Percentiles rank a stretch among this genome's conserved stretches.
Conservation (phyloP, 176 grass and related monocot species). For the Aechmea fasciata region DNA sequence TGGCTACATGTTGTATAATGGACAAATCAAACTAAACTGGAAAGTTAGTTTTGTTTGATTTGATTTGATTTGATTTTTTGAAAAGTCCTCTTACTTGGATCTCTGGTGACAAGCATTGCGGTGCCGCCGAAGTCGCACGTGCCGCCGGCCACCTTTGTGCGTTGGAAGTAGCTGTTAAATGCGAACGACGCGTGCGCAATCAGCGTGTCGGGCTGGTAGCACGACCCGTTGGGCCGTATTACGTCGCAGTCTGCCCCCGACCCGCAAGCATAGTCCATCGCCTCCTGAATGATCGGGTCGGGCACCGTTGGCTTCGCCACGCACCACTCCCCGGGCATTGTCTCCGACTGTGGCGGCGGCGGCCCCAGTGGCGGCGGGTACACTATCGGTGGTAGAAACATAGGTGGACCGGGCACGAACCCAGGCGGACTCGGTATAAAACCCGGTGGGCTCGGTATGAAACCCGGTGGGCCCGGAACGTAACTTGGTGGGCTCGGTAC, state of each 20-base stretch:
- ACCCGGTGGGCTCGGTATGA: slow-evolving; percentile 12
- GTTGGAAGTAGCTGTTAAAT: slow-evolving; percentile 92
- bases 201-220: slow-evolving; percentile 65
- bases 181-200: slow-evolving; percentile 68
- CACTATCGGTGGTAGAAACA: slow-evolving; percentile 66
- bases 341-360: slow-evolving; percentile 7
- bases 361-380: slow-evolving; percentile 38
- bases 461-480: slow-evolving; percentile 8
- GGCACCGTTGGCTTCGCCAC: slow-evolving; percentile 86
- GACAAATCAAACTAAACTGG: not conserved
- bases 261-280: slow-evolving; percentile 86
- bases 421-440: slow-evolving; percentile 2
- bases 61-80: not conserved
- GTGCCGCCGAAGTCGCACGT: slow-evolving; percentile 86
- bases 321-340: slow-evolving; percentile 35
- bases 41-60: not conserved
- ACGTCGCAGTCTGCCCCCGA: slow-evolving; percentile 64
- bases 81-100: slow-evolving; percentile 55
- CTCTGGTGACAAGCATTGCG: slow-evolving; percentile 80
- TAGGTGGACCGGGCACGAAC: slow-evolving; percentile 26
- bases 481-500: slow-evolving; percentile 2
- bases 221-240: slow-evolving; percentile 38
- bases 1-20: not conserved
- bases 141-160: slow-evolving; percentile 58
- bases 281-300: slow-evolving; percentile 49